These are phyloP conservation scores for Talaromyces verruculosus DNA, from an alignment of 2,329 filamentous ascomycete species.

Conservation along the genomic window DNA sequence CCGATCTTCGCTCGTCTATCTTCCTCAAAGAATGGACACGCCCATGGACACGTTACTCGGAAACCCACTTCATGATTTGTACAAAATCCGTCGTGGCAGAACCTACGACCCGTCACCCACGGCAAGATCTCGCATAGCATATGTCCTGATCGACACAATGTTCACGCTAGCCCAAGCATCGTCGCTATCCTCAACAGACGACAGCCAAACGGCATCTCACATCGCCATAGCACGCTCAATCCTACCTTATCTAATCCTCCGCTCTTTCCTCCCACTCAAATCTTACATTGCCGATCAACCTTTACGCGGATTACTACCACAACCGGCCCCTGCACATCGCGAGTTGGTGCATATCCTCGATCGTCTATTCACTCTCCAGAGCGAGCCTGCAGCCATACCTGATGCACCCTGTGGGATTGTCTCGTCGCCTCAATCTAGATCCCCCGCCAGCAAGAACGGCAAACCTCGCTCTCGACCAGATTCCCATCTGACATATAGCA, in stretches of 20 bases:
- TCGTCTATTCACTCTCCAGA: constrained; percentile 65
- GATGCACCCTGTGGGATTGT: constrained; percentile 28
- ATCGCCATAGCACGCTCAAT: constrained; percentile 70
- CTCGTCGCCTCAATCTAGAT: not conserved
- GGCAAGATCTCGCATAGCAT: constrained; percentile 69
- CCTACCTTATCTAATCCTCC: constrained; percentile 77
- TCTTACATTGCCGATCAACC: constrained; percentile 90
- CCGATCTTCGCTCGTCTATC: constrained; percentile 76
- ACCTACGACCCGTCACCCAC: constrained; percentile 68
- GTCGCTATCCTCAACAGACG: constrained; percentile 44
- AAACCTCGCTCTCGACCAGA: not conserved
- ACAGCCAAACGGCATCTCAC: constrained; percentile 34
- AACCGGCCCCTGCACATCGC: constrained; percentile 74
- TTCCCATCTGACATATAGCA: constrained; percentile 60
- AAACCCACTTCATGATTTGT: constrained; percentile 62
- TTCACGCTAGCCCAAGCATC: constrained; percentile 59
- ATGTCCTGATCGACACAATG: constrained; percentile 77
- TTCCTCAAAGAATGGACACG: constrained; percentile 62
- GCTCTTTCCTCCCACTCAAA: constrained; percentile 76
- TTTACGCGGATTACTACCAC: constrained; percentile 81
- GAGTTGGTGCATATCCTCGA: constrained; percentile 73
- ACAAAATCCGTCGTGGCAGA: constrained; percentile 65
- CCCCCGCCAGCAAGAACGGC: not conserved
- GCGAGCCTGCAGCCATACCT: constrained; percentile 69
- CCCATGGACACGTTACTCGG: constrained; percentile 44